These are phyloP conservation scores for Casuarina cunninghamiana DNA, from an alignment of 306 rosid species.

Conservation along the genomic window DNA sequence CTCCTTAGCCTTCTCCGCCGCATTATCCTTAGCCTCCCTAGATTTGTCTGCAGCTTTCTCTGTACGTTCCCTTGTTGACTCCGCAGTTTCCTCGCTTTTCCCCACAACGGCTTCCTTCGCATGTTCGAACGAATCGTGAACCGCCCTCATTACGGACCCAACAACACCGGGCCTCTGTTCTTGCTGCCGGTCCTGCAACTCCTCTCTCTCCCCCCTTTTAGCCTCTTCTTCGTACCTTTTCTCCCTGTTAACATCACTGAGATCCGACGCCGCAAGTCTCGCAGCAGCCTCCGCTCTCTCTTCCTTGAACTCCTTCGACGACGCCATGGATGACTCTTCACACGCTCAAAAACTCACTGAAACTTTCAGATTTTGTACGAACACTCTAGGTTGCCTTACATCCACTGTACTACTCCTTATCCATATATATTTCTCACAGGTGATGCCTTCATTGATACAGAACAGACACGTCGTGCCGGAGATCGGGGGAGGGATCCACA, in stretches of 20 bases:
- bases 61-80: constrained; percentile 1
- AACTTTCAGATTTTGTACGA: not conserved
- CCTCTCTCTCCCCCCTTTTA: not conserved
- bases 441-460: not conserved
- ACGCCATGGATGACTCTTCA: constrained; percentile 45
- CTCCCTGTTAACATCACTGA: constrained; percentile 42
- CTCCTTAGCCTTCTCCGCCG: constrained; percentile 13
- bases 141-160: constrained; percentile 56
- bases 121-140: constrained; percentile 49
- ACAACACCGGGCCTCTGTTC: constrained; percentile 52
- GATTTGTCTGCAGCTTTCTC: not conserved
- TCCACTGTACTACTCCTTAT: not conserved
- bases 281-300: constrained; percentile 71
- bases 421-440: not conserved
- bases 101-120: constrained; percentile 77
- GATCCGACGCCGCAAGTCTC: constrained; percentile 54
- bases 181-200: constrained; percentile 18
- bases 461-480: constrained; percentile 10
- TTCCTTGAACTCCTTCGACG: constrained; percentile 45
- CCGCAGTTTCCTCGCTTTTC: constrained; percentile 29
- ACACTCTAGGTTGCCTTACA: no score
- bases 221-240: constrained; percentile 17
- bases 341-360: not conserved
- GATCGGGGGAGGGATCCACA: not conserved
- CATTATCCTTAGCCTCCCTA: constrained; percentile 10